phyloP scores from a whole-genome alignment of 148 eudicot genomes.

The Spergularia marina region DNA sequence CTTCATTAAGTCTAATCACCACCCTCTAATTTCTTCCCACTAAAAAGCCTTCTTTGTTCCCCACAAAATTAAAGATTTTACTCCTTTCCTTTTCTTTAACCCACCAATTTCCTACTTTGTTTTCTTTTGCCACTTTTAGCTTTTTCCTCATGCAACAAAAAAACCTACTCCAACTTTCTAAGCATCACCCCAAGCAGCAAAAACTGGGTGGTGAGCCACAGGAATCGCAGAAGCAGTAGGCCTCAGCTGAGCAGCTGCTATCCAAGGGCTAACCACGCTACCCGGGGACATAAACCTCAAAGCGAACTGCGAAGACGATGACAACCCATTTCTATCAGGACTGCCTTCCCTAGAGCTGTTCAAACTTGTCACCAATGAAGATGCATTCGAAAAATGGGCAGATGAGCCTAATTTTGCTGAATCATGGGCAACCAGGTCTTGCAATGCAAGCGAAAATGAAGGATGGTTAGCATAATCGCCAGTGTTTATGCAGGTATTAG shows the following conservation, averaged over 20 bases:
- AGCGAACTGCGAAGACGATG: conserved; percentile 13
- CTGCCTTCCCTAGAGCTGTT: conserved; percentile 78
- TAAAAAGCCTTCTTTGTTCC: conserved; percentile 33
- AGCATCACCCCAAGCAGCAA: conserved; percentile 69
- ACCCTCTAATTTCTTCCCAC: conserved; percentile 33
- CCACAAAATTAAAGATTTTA: conserved; percentile 27
- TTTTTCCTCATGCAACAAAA: conserved; percentile 24
- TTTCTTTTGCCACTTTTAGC: conserved; percentile 5
- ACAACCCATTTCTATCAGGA: conserved; percentile 43
- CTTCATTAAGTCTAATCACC: conserved; percentile 29
- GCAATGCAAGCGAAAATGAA: conserved; percentile 36
- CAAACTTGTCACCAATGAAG: conserved; percentile 67
- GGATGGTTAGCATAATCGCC: conserved; percentile 4
- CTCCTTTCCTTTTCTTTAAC: conserved; percentile 6
- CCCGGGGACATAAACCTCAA: conserved; percentile 2
- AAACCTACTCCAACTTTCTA: conserved; percentile 27
- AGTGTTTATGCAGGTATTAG: background rate
- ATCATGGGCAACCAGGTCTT: conserved; percentile 36
- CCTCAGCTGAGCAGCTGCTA: conserved; percentile 36
- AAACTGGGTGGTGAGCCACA: conserved; percentile 57
- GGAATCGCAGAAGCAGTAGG: conserved; percentile 35
- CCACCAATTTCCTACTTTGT: background rate
- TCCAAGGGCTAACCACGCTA: conserved; percentile 34
- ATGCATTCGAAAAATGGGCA: conserved; percentile 44
- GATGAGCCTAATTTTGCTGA: conserved; percentile 20